Conservation (phyloP, 2,329 filamentous ascomycete genomes). For the Ceratocystis destructans region DNA sequence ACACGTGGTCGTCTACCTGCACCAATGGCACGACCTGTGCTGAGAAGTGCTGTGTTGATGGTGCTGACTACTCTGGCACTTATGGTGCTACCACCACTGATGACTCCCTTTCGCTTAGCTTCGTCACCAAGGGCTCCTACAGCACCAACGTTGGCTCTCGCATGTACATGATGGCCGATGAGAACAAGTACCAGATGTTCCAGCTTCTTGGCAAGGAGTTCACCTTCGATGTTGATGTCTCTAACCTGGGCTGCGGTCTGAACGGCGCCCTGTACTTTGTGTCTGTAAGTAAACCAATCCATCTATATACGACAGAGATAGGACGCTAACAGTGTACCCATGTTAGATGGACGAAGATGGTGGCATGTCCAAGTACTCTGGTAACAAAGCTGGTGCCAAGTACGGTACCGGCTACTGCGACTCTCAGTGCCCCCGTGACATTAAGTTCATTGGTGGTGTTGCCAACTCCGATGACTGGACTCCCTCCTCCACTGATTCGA, state of each 20-base stretch:
- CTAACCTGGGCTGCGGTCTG: conserved; percentile 47
- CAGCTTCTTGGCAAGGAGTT: conserved; percentile 48
- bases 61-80: conserved; percentile 32
- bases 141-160: conserved; percentile 33
- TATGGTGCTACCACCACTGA: conserved; percentile 36
- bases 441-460: conserved; percentile 38
- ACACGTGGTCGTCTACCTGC: conserved; percentile 30
- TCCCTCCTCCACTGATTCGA: conserved; percentile 37
- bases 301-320: background rate
- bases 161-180: conserved; percentile 44
- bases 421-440: conserved; percentile 33
- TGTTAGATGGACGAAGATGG: conserved; percentile 38
- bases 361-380: conserved; percentile 32
- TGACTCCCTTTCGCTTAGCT: conserved; percentile 36
- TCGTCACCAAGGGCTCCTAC: conserved; percentile 36
- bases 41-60: conserved; percentile 34
- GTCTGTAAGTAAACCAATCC: conserved; percentile 22
- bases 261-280: conserved; percentile 52
- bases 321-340: background rate
- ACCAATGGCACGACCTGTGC: conserved; percentile 30
- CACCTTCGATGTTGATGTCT: conserved; percentile 53
- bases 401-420: conserved; percentile 45
- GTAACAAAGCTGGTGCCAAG: conserved; percentile 35
- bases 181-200: conserved; percentile 45
- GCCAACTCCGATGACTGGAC: conserved; percentile 33